Percentiles rank a stretch among this genome's conserved stretches.
These are phyloP conservation scores for Physcomitrellopsis africana DNA, from an alignment of 225 moss, liverwort and hornwort species.

Conservation along the genomic window DNA sequence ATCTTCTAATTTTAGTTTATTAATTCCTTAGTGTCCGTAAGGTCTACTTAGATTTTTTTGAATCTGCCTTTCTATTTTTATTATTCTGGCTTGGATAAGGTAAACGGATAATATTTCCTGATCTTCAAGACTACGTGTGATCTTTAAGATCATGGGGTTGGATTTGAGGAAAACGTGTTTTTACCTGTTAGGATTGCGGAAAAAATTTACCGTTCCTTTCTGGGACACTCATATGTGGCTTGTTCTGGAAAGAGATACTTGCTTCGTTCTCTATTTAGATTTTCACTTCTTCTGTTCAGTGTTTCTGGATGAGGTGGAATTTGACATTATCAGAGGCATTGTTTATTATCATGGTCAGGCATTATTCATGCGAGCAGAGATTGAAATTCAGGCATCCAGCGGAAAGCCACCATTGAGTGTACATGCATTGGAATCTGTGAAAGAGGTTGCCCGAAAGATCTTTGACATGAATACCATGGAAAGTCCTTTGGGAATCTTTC, in stretches of 20 bases:
- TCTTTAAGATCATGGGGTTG: no score
- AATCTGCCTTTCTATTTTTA: no score
- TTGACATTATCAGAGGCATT: conserved; percentile 20
- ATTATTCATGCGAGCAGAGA: conserved; percentile 63
- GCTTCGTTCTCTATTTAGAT: neutral
- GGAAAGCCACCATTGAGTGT: conserved; percentile 61
- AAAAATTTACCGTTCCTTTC: no score
- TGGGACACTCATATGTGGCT: conserved; percentile 2
- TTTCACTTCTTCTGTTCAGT: neutral
- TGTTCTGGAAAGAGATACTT: conserved; percentile 10
- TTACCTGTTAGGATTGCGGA: no score
- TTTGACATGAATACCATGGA: conserved; percentile 49
- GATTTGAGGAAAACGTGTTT: no score
- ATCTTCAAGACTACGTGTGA: no score
- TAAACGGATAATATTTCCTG: no score
- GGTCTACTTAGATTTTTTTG: no score
- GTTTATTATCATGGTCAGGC: conserved; percentile 39
- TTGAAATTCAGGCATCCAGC: conserved; percentile 59
- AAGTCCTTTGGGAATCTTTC: conserved; percentile 34
- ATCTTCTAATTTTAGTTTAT: neutral
- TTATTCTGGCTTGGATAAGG: no score
- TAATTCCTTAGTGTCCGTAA: no score
- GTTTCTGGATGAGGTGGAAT: conserved; percentile 17
- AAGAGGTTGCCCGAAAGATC: conserved; percentile 59
- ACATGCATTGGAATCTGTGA: conserved; percentile 59